phyloP scores from a whole-genome alignment of 805 yeast species.

The Candida ponderosae region DNA sequence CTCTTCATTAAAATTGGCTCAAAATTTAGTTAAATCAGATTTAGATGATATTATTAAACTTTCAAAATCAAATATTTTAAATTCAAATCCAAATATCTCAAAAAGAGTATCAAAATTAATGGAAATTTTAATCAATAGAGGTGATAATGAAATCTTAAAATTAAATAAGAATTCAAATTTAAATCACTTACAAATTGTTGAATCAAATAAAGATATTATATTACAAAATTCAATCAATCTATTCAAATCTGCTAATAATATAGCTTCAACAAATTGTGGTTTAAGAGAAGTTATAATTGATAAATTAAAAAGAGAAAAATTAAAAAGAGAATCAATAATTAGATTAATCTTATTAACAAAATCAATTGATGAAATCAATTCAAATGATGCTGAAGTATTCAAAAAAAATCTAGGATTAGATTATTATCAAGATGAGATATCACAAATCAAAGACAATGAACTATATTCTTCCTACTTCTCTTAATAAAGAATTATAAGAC shows the following conservation, averaged over 20 bases:
- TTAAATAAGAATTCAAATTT: conserved; percentile 1
- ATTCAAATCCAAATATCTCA: conserved; percentile 12
- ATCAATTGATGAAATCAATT: conserved; percentile 2
- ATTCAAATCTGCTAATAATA: conserved; percentile 15
- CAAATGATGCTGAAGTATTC: conserved; percentile 11
- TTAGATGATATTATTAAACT: conserved; percentile 6
- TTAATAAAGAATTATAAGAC: no score
- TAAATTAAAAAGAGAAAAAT: conserved; percentile 13
- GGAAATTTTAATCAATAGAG: conserved; percentile 15
- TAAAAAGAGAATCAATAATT: conserved; percentile 14
- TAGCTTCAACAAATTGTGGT: conserved; percentile 17
- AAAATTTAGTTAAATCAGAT: conserved; percentile 8
- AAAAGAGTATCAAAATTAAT: conserved; percentile 12
- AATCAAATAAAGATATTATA: conserved; percentile 8
- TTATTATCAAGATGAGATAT: conserved; percentile 10
- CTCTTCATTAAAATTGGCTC: conserved; percentile 11
- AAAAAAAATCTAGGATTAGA: conserved; percentile 13
- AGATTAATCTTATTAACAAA: conserved; percentile 14
- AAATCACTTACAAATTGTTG: conserved; percentile 4
- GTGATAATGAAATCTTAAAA: conserved; percentile 17
- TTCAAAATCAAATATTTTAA: background rate
- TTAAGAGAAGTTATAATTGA: conserved; percentile 15
- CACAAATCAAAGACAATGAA: conserved; percentile 2
- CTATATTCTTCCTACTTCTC: no score
- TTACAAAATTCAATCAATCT: conserved; percentile 11